phyloP scores from a whole-genome alignment of 768 basidiomycete genomes.

The Pulveroboletus ravenelii region DNA sequence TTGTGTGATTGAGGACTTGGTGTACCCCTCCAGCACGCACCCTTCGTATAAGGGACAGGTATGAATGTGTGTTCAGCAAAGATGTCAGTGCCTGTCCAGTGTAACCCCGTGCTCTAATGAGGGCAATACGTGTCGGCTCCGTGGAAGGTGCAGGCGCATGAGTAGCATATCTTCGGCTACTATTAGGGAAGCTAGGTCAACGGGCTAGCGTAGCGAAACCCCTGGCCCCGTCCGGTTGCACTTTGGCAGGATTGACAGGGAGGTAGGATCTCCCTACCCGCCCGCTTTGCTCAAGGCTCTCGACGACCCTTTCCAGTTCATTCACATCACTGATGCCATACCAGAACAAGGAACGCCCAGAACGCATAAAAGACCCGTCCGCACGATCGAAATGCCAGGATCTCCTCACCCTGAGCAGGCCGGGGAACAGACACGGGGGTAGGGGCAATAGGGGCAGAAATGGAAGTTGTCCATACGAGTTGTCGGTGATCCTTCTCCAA shows the following conservation, averaged over 20 bases:
- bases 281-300: constrained; percentile 66
- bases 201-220: constrained; percentile 25
- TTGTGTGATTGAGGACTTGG: constrained; percentile 73
- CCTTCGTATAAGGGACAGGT: constrained; percentile 88
- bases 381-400: constrained; percentile 98
- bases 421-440: constrained; percentile 2
- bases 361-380: constrained; percentile 94
- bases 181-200: constrained; percentile 37
- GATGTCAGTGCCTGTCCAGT: constrained; percentile 90
- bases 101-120: constrained; percentile 94
- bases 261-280: constrained; percentile 87
- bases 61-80: constrained; percentile 81
- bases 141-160: constrained; percentile 43
- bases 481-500: constrained; percentile 91
- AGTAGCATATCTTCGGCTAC: constrained; percentile 77
- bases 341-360: constrained; percentile 95
- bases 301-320: constrained; percentile 86
- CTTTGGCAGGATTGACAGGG: constrained; percentile 38
- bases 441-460: constrained; percentile 25
- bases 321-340: constrained; percentile 89
- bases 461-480: constrained; percentile 97
- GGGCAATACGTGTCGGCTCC: constrained; percentile 78
- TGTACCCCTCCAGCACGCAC: constrained; percentile 71
- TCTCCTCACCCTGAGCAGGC: constrained; percentile 65
- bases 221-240: constrained; percentile 20